phyloP scores from a whole-genome alignment of 345 rosid species.

The Bruguiera sexangula region DNA sequence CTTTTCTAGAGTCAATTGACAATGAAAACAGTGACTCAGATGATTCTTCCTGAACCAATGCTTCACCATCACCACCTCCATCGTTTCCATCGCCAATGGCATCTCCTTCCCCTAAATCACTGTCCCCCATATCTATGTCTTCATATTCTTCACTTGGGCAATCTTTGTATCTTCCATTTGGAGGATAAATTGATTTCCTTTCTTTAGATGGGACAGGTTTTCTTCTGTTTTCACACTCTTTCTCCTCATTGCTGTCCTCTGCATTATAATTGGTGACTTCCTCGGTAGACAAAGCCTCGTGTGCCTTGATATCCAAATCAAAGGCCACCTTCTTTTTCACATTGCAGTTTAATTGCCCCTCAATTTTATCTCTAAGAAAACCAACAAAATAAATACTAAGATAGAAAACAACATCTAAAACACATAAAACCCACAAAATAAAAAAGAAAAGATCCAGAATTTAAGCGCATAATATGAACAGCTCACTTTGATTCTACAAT shows the following conservation, averaged over 20 bases:
- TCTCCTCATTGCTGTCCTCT: not conserved
- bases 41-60: slow-evolving; percentile 41
- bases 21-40: slow-evolving; percentile 64
- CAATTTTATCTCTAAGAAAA: slow-evolving; percentile 12
- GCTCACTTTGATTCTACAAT: slow-evolving; percentile 10
- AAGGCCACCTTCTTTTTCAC: slow-evolving; percentile 15
- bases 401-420: not conserved
- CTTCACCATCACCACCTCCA: not conserved
- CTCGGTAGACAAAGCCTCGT: not conserved
- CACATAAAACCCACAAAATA: not conserved
- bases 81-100: not conserved
- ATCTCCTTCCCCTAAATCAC: slow-evolving; percentile 8
- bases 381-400: not conserved
- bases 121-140: slow-evolving; percentile 1
- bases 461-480: not conserved
- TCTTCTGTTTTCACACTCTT: slow-evolving; percentile 2
- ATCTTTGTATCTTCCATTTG: slow-evolving; percentile 5
- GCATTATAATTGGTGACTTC: not conserved
- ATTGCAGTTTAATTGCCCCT: slow-evolving; percentile 12
- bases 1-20: slow-evolving; percentile 53
- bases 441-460: not conserved
- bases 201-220: not conserved
- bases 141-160: slow-evolving; percentile 5
- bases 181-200: slow-evolving; percentile 7
- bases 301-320: not conserved